Percentiles rank a stretch among this genome's conserved stretches.
Conservation (phyloP, 768 basidiomycete species). For the Podaxis sp. region DNA sequence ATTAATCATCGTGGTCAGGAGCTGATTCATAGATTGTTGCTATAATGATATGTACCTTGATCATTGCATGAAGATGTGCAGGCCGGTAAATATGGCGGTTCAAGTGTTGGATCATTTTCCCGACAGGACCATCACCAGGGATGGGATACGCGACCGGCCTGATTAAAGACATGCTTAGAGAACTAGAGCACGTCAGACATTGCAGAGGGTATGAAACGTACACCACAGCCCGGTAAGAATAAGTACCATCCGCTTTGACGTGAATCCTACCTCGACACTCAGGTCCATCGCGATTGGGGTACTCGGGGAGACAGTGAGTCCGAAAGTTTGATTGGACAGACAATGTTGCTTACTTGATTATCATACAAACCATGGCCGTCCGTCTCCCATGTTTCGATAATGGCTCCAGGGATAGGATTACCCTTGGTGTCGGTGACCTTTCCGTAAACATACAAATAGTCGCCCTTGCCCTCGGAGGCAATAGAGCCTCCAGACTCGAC, state of each 20-base stretch:
- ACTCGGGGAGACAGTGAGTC: constrained; percentile 37
- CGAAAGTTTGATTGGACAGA: neutral
- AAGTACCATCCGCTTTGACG: constrained; percentile 60
- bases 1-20: constrained; percentile 22
- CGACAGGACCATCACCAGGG: constrained; percentile 78
- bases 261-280: constrained; percentile 73
- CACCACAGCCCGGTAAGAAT: constrained; percentile 72
- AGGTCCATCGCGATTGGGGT: constrained; percentile 49
- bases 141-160: constrained; percentile 69
- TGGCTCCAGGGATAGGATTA: constrained; percentile 58
- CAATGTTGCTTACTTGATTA: constrained; percentile 28
- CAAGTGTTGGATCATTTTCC: constrained; percentile 50
- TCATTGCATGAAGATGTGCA: constrained; percentile 74
- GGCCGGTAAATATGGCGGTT: constrained; percentile 76
- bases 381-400: constrained; percentile 85
- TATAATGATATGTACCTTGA: constrained; percentile 42
- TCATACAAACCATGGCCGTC: constrained; percentile 55
- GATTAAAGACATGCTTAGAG: neutral
- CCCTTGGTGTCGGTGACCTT: constrained; percentile 62
- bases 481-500: constrained; percentile 72
- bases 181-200: neutral
- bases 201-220: constrained; percentile 19
- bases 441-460: constrained; percentile 81
- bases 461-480: constrained; percentile 84
- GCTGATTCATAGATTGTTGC: neutral